phyloP scores from a whole-genome alignment of 371 early-diverging fungal species.

The Mucor racemosus region DNA sequence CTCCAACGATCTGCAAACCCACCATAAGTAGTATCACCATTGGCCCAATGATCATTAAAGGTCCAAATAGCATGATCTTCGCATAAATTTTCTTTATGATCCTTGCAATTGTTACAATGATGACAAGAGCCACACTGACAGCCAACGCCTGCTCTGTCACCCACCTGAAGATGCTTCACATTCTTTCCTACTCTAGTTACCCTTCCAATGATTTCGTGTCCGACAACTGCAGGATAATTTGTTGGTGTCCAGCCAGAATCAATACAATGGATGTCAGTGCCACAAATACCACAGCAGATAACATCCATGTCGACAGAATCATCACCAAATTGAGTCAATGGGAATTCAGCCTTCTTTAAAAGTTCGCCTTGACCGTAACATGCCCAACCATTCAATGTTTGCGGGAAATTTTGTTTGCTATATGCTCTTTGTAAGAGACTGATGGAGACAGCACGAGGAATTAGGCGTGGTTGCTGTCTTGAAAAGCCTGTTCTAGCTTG shows the following conservation, averaged over 20 bases:
- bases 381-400: conserved; percentile 30
- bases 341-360: conserved; percentile 18
- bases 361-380: conserved; percentile 23
- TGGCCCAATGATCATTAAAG: conserved; percentile 59
- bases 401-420: not conserved
- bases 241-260: conserved; percentile 63
- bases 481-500: not conserved
- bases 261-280: conserved; percentile 62
- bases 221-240: conserved; percentile 55
- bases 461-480: not conserved
- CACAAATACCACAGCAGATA: conserved; percentile 60
- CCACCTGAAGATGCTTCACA: conserved; percentile 55
- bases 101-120: conserved; percentile 22
- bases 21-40: conserved; percentile 64
- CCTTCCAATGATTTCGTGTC: conserved; percentile 62
- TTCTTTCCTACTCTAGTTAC: conserved; percentile 49
- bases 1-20: conserved; percentile 63
- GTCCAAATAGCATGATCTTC: conserved; percentile 61
- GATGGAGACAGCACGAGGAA: not conserved
- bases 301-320: conserved; percentile 60
- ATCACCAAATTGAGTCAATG: conserved; percentile 46
- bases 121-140: conserved; percentile 54
- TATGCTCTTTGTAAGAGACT: not conserved
- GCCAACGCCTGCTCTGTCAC: conserved; percentile 74
- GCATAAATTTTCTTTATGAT: conserved; percentile 31